Evolutionary conservation across 2,329 filamentous ascomycete species (phyloP), one percentile per base, ranked within the genome.

Genomic region (Aspergillus aculeatus): DNA sequence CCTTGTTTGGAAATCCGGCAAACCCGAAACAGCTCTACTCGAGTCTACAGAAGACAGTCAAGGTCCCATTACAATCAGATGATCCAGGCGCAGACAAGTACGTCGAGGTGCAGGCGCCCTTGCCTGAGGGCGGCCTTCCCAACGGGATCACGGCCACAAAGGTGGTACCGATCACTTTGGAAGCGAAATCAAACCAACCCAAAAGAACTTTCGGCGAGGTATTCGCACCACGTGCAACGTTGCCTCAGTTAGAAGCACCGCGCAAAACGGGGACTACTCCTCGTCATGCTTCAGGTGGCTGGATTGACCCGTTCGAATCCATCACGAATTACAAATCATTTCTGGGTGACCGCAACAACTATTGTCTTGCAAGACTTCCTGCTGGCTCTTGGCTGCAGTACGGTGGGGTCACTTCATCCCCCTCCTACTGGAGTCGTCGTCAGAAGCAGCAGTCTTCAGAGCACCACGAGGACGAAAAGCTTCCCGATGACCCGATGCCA

Each of bases 11-110:
- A 57, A 89, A 87, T 66, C 89, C 89, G 47, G 86, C 88, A 1
- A 86, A 87, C 50, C 84, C 90, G 38, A 89, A 87, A 66, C 90
- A 94, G 61, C 80, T 97, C 4, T 97, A 95, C 73, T 96, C 94
- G 4, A 96, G 93, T 74, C 80, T 96, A 53, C 90, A 89, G 64
- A 81, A 84, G 57, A 73, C 75, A 1, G 66, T 71, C 49, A 71
- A 71, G 41, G 66, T 73, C 26, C 69, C 72, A n/a, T 52, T 72
- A 48, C 68, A 72, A 23, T 74, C 73, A 6, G 69, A 78, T 14
- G 75, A 78, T 32, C 69, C 75, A 12, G 73, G 76, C 9, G 64
- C 70, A 6, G 64, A 67, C 55, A 69, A 71, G 24, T 67, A 68
- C 26, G 74, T 79, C 49, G 76, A 80, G 58, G 72, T 81, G 26